Conservation (phyloP, 2,329 filamentous ascomycete genomes). For the Exophiala dermatitidis region DNA sequence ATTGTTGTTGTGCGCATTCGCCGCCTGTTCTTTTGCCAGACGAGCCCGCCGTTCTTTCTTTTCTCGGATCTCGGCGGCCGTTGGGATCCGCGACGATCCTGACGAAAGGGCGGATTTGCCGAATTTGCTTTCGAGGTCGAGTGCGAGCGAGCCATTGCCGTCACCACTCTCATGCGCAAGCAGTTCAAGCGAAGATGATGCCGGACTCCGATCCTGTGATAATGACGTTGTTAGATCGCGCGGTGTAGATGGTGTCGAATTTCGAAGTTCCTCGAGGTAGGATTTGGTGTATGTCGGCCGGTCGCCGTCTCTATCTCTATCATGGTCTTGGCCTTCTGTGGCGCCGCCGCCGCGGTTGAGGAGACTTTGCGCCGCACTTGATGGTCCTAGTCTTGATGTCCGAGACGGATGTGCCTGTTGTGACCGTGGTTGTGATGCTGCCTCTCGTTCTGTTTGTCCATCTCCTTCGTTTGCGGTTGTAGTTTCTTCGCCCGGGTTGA, state of each 20-base stretch:
- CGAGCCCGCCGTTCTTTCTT: slow-evolving; percentile 86
- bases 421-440: neutral
- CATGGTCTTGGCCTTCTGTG: slow-evolving; percentile 9
- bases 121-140: slow-evolving; percentile 45
- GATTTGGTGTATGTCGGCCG: slow-evolving; percentile 74
- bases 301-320: slow-evolving; percentile 32
- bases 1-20: neutral
- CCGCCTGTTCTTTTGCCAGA: slow-evolving; percentile 58
- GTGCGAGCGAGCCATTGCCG: slow-evolving; percentile 12
- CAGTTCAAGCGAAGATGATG: neutral
- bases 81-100: slow-evolving; percentile 54
- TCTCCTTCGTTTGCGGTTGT: slow-evolving; percentile 42
- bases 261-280: slow-evolving; percentile 76
- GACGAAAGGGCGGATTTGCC: slow-evolving; percentile 35
- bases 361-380: slow-evolving; percentile 11
- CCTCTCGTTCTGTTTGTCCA: neutral
- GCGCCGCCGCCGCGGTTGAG: slow-evolving; percentile 3
- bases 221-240: slow-evolving; percentile 46
- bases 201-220: slow-evolving; percentile 12
- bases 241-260: slow-evolving; percentile 76
- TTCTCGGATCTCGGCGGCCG: slow-evolving; percentile 76
- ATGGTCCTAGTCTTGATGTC: slow-evolving; percentile 13
- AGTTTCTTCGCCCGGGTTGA: slow-evolving; percentile 56
- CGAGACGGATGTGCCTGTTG: slow-evolving; percentile 3
- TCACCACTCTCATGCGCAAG: neutral